phyloP scores from a whole-genome alignment of 345 rosid species.

The Hevea brasiliensis region DNA sequence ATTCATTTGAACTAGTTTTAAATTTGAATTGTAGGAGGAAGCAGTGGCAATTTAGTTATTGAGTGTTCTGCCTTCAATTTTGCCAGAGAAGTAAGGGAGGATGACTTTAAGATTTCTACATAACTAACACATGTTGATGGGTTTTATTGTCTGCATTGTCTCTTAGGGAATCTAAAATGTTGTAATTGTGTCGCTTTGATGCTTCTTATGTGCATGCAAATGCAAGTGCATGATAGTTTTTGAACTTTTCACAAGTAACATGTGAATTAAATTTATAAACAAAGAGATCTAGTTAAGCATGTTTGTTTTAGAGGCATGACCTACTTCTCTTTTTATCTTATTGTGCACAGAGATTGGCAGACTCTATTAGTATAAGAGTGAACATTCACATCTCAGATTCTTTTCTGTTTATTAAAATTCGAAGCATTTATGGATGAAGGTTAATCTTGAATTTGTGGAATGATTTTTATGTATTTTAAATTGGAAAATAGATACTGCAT shows the following conservation, averaged over 20 bases:
- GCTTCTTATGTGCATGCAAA: neutral
- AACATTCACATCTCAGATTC: neutral
- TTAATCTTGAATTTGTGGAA: neutral
- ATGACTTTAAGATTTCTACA: no score
- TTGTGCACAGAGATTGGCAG: neutral
- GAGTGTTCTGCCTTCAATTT: no score
- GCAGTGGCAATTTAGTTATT: no score
- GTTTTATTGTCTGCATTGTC: no score
- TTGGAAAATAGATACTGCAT: neutral
- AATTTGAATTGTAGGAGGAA: no score
- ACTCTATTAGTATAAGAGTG: neutral
- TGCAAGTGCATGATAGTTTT: neutral
- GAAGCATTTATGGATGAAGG: neutral
- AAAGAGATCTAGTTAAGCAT: neutral
- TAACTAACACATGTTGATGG: no score
- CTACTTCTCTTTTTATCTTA: neutral
- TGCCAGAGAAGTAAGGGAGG: no score
- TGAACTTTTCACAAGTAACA: conserved; percentile 1
- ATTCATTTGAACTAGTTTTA: no score
- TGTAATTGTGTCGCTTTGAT: no score
- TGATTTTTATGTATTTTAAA: neutral
- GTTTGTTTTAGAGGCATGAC: neutral
- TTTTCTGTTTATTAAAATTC: neutral
- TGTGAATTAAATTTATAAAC: neutral
- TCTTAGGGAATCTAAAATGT: no score